Percentiles rank a stretch among this genome's conserved stretches.
phyloP scores from a whole-genome alignment of 257 asterid species.

The Datura wrightii region DNA sequence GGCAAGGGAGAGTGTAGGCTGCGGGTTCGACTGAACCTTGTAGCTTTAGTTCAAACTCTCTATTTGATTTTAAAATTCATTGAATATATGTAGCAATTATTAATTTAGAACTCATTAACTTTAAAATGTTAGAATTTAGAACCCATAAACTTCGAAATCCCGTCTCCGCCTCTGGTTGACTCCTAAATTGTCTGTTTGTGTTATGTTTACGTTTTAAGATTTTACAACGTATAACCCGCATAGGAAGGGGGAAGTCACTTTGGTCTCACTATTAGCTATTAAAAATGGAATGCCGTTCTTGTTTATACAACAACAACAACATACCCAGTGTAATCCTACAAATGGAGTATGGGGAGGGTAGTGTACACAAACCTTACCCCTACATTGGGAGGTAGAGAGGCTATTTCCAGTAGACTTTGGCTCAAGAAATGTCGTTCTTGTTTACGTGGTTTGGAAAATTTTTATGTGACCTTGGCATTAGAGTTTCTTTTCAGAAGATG shows the following conservation, averaged over 20 bases:
- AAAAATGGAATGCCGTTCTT: slow-evolving; percentile 10
- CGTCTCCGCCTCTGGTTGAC: background rate
- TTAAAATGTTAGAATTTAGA: background rate
- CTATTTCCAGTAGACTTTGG: no score
- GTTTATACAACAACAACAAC: no score
- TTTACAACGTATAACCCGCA: background rate
- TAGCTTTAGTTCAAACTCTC: background rate
- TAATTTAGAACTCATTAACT: background rate
- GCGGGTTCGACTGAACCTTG: background rate
- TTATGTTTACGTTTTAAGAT: background rate
- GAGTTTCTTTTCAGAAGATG: slow-evolving; percentile 1
- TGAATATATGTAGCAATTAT: background rate
- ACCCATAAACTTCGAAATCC: background rate
- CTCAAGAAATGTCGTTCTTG: no score
- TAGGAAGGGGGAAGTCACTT: background rate
- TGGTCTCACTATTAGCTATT: background rate
- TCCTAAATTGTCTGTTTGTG: background rate
- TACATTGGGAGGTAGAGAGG: no score
- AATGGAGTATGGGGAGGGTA: no score
- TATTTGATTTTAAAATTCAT: background rate
- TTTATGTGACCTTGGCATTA: background rate
- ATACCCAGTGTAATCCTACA: no score
- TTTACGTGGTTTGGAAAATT: background rate
- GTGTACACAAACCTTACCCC: no score
- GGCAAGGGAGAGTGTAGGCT: background rate